These are phyloP conservation scores for Globisporangium cystogenes DNA, from an alignment of 352 stramenopile genomes.

Conservation along the genomic window DNA sequence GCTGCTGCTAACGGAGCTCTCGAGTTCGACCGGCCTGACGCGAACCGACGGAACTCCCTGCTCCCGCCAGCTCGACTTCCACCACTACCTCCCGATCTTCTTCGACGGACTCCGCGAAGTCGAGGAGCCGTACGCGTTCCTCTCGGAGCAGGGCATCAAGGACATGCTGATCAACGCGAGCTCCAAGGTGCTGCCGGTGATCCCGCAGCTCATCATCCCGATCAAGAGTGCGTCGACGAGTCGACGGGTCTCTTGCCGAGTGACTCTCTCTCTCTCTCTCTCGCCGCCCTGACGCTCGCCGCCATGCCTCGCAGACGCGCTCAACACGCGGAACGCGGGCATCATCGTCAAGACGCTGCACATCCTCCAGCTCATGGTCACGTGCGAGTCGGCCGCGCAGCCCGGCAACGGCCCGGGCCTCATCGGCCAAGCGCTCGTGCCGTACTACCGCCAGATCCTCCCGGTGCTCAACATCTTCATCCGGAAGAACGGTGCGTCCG, in stretches of 20 bases:
- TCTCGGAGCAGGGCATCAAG: slow-evolving; percentile 95
- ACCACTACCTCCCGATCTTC: slow-evolving; percentile 98
- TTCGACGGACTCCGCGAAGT: slow-evolving; percentile 96
- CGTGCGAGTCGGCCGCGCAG: slow-evolving; percentile 83
- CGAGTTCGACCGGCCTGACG: no score
- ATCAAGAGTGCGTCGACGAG: slow-evolving; percentile 88
- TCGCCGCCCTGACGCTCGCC: not conserved
- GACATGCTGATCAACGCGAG: slow-evolving; percentile 96
- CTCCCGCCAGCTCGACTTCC: slow-evolving; percentile 90
- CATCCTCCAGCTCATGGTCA: slow-evolving; percentile 95
- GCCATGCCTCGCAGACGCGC: slow-evolving; percentile 34
- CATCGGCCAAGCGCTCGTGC: slow-evolving; percentile 95
- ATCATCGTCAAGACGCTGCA: slow-evolving; percentile 98
- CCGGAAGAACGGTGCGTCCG: slow-evolving; percentile 84
- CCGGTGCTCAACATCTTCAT: slow-evolving; percentile 98
- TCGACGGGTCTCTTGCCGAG: no score
- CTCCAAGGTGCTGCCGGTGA: slow-evolving; percentile 94
- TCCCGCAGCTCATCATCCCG: slow-evolving; percentile 97
- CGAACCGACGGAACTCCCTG: no score
- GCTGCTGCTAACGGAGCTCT: not conserved
- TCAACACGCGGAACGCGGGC: slow-evolving; percentile 91
- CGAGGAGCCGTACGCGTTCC: slow-evolving; percentile 95
- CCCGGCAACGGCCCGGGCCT: slow-evolving; percentile 79
- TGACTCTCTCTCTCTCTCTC: not conserved
- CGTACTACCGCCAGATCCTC: slow-evolving; percentile 97